Evolutionary conservation across 805 yeast genomes (phyloP).

Genomic region (Tetrapisispora taiwanensis): DNA sequence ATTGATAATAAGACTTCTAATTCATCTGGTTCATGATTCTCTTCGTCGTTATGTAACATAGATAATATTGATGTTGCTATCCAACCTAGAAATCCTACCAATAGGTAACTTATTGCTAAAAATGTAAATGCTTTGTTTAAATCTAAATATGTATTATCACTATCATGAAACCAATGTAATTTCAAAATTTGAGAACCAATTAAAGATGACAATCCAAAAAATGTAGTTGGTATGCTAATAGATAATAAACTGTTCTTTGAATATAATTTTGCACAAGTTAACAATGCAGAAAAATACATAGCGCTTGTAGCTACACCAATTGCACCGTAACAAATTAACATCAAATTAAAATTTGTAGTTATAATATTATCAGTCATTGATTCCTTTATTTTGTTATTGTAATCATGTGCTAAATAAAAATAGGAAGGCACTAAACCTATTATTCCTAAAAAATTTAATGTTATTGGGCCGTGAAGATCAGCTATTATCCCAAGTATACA

Average conservation of each 20-base stretch:
- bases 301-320: slow-evolving; percentile 69
- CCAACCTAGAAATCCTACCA: slow-evolving; percentile 52
- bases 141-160: slow-evolving; percentile 30
- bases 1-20: slow-evolving; percentile 11
- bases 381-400: slow-evolving; percentile 26
- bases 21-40: slow-evolving; percentile 2
- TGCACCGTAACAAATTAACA: slow-evolving; percentile 43
- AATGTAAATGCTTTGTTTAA: slow-evolving; percentile 42
- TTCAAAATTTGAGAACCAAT: slow-evolving; percentile 56
- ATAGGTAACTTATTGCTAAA: slow-evolving; percentile 43
- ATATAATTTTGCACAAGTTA: slow-evolving; percentile 80
- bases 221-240: slow-evolving; percentile 79
- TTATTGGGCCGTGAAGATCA: slow-evolving; percentile 76
- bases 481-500: slow-evolving; percentile 77
- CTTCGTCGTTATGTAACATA: slow-evolving; percentile 35
- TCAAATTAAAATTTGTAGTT: slow-evolving; percentile 19
- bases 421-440: slow-evolving; percentile 63
- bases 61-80: slow-evolving; percentile 55
- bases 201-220: slow-evolving; percentile 75
- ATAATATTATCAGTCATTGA: slow-evolving; percentile 8
- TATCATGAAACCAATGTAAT: slow-evolving; percentile 31
- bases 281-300: slow-evolving; percentile 56
- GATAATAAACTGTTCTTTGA: slow-evolving; percentile 70
- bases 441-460: slow-evolving; percentile 52
- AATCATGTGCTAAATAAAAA: slow-evolving; percentile 31